Percentiles rank a stretch among this genome's conserved stretches.
These are phyloP conservation scores for Cordyceps javanica DNA, from an alignment of 2,329 filamentous ascomycete species.

Conservation along the genomic window DNA sequence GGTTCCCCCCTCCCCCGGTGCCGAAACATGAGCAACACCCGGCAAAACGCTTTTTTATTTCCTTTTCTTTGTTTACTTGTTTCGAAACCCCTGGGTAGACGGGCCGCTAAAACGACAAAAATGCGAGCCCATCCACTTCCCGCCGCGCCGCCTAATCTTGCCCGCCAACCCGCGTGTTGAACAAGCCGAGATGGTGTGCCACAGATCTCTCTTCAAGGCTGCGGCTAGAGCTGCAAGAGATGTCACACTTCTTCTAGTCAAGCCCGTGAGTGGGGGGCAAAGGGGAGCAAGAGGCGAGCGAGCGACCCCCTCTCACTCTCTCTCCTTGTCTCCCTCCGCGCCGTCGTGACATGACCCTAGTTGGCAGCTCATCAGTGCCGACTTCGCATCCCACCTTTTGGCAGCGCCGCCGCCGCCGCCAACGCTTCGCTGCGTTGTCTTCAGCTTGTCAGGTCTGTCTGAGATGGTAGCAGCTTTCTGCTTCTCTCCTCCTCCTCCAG, in stretches of 20 bases:
- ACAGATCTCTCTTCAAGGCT: slow-evolving; percentile 28
- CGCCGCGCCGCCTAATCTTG: slow-evolving; percentile 14
- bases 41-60: neutral
- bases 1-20: too few relatives aligned
- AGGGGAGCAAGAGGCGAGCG: neutral
- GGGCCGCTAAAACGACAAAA: neutral
- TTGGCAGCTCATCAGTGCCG: neutral
- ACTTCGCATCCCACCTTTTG: neutral
- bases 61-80: too few relatives aligned
- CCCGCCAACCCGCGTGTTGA: slow-evolving; percentile 7
- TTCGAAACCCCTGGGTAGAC: neutral
- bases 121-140: neutral
- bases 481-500: slow-evolving; percentile 16
- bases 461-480: slow-evolving; percentile 24
- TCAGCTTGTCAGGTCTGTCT: slow-evolving; percentile 17
- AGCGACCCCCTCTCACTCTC: neutral
- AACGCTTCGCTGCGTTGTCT: neutral
- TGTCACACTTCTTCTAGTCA: slow-evolving; percentile 1
- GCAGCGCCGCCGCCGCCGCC: neutral
- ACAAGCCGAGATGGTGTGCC: slow-evolving; percentile 33
- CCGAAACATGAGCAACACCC: neutral
- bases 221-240: slow-evolving; percentile 6
- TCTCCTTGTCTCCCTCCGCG: neutral
- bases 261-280: neutral
- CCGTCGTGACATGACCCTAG: neutral